Conservation (phyloP, 164 flowering plant genomes). For the Euptelea pleiosperma region DNA sequence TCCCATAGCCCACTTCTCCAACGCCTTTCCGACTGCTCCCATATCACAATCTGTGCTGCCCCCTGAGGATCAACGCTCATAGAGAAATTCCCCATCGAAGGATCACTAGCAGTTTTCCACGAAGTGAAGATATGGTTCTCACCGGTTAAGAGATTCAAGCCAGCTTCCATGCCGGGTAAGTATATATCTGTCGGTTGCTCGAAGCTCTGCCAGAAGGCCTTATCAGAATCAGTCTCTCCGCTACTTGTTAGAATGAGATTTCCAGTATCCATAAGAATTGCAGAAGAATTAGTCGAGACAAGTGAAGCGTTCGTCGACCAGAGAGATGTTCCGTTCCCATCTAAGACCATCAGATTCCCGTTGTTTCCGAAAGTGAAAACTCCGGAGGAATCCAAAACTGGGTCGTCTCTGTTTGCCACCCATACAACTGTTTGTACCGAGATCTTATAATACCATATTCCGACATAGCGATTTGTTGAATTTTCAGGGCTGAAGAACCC, state of each 20-base stretch:
- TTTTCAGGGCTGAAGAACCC: slow-evolving; percentile 60
- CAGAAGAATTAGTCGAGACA: slow-evolving; percentile 16
- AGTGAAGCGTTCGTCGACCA: slow-evolving; percentile 44
- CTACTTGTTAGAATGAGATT: slow-evolving; percentile 29
- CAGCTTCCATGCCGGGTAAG: slow-evolving; percentile 50
- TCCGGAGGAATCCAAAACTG: slow-evolving; percentile 30
- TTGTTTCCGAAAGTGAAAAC: slow-evolving; percentile 24
- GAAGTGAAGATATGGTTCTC: slow-evolving; percentile 33
- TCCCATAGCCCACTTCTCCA: slow-evolving; percentile 78
- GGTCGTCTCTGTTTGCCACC: slow-evolving; percentile 61
- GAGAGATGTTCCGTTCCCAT: slow-evolving; percentile 17
- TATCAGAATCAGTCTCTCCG: neutral
- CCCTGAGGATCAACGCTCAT: slow-evolving; percentile 43
- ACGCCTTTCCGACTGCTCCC: slow-evolving; percentile 27
- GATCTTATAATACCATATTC: slow-evolving; percentile 48
- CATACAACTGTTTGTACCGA: slow-evolving; percentile 33
- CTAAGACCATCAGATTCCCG: slow-evolving; percentile 37
- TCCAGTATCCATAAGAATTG: slow-evolving; percentile 34
- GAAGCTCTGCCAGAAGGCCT: slow-evolving; percentile 52
- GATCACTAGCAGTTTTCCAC: slow-evolving; percentile 47
- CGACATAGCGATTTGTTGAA: slow-evolving; percentile 43
- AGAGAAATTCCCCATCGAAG: slow-evolving; percentile 44
- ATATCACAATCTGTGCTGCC: slow-evolving; percentile 49
- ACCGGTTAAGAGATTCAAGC: slow-evolving; percentile 18
- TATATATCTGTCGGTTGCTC: slow-evolving; percentile 48